Evolutionary conservation across 208 protist species (phyloP).

Genomic region (Acanthamoeba divionensis): DNA sequence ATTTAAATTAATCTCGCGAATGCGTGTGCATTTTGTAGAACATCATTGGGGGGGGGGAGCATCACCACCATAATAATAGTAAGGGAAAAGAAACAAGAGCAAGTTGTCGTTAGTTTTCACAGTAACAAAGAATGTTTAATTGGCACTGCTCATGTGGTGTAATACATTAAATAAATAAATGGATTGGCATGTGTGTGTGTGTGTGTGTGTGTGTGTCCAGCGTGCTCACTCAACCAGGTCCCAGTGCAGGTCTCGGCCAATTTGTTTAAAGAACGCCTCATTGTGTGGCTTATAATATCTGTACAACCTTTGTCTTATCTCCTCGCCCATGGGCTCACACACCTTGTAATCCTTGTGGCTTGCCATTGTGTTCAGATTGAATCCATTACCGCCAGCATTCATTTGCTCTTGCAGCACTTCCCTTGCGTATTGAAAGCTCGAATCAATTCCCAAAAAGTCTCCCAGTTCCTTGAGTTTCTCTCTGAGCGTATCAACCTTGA

Average conservation of each 20-base stretch:
- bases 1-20: no score
- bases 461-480: neutral
- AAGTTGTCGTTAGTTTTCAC: no score
- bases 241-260: slow-evolving; percentile 10
- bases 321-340: neutral
- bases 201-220: no score
- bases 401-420: slow-evolving; percentile 24
- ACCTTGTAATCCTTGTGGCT: neutral
- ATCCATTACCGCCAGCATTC: slow-evolving; percentile 3
- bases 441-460: neutral
- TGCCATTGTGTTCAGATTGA: slow-evolving; percentile 28
- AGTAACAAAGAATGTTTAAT: no score
- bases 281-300: slow-evolving; percentile 2
- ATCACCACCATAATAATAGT: no score
- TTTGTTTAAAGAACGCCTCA: neutral
- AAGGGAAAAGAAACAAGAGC: no score
- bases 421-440: neutral
- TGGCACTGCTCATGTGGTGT: no score
- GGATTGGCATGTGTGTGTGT: no score
- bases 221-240: no score
- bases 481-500: neutral
- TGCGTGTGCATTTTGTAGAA: no score
- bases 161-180: no score
- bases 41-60: no score
- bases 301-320: neutral